phyloP scores from a whole-genome alignment of 2,329 filamentous ascomycete genomes.

The Monosporascus sp. region DNA sequence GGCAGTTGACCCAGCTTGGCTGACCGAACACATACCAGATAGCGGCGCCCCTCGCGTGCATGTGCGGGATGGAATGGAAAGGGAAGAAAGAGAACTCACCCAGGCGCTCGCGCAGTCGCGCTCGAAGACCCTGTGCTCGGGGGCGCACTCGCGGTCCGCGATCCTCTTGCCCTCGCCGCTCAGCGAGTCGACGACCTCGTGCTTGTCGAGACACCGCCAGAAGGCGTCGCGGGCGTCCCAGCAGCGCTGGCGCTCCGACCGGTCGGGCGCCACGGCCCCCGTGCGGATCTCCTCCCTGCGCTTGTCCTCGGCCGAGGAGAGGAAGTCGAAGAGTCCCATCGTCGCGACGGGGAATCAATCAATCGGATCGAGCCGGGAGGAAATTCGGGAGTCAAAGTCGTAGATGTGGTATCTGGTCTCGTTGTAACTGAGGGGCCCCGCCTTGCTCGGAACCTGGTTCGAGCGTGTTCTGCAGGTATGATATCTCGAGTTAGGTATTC shows the following conservation, averaged over 20 bases:
- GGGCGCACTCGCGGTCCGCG: constrained; percentile 49
- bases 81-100: constrained; percentile 50
- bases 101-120: constrained; percentile 82
- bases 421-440: too few species aligned
- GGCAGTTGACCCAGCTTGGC: too few species aligned
- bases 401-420: too few species aligned
- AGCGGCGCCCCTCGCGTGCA: too few species aligned
- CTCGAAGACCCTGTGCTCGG: constrained; percentile 65
- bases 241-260: constrained; percentile 74
- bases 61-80: too few species aligned
- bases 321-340: constrained; percentile 46
- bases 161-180: constrained; percentile 46
- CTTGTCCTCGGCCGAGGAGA: constrained; percentile 36
- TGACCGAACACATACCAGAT: too few species aligned
- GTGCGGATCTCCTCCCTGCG: constrained; percentile 49
- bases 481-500: too few species aligned
- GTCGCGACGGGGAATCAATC: constrained; percentile 1
- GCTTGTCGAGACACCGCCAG: constrained; percentile 79
- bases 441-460: too few species aligned
- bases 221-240: constrained; percentile 87
- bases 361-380: background rate
- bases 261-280: constrained; percentile 71
- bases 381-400: background rate
- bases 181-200: constrained; percentile 74
- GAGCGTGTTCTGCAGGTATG: too few species aligned